A percentile compares a stretch with the other conserved stretches of the same genome.
Conservation (phyloP, 164 flowering plant species). For the Vitis labrusca region DNA sequence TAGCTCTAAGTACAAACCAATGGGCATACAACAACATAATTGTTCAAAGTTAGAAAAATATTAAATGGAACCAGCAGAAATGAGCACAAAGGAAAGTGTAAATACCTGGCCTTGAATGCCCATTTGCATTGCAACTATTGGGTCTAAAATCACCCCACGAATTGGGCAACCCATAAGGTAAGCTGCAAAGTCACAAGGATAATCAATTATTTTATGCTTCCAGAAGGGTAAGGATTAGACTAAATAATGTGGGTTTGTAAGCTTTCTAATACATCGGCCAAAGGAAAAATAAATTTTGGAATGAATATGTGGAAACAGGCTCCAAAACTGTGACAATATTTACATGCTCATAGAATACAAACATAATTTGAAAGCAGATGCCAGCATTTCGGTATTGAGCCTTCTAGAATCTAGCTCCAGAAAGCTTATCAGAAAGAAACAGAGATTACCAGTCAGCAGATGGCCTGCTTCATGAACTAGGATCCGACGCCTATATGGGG, state of each 20-base stretch:
- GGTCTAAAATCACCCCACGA: slow-evolving; percentile 94
- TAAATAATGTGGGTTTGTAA: too few species aligned
- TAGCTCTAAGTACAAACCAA: not conserved
- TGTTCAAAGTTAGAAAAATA: not conserved
- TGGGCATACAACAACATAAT: not conserved
- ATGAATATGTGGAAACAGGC: not conserved
- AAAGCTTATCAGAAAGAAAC: not conserved
- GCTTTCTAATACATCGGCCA: too few species aligned
- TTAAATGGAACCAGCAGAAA: not conserved
- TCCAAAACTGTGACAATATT: not conserved
- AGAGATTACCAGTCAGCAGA: slow-evolving; percentile 65
- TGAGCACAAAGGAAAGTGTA: not conserved
- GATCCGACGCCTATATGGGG: slow-evolving; percentile 83
- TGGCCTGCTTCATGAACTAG: slow-evolving; percentile 99
- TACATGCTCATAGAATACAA: slow-evolving; percentile 1
- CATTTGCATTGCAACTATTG: slow-evolving; percentile 95
- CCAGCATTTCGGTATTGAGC: not conserved
- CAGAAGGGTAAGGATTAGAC: not conserved
- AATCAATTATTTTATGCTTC: not conserved
- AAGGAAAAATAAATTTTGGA: not conserved
- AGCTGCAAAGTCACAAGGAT: slow-evolving; percentile 51
- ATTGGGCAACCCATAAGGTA: slow-evolving; percentile 97
- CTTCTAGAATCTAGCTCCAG: not conserved
- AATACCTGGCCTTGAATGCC: slow-evolving; percentile 95
- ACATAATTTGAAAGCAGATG: not conserved